These are phyloP conservation scores for Phytophthora idaei DNA, from an alignment of 352 stramenopile species.

Conservation along the genomic window DNA sequence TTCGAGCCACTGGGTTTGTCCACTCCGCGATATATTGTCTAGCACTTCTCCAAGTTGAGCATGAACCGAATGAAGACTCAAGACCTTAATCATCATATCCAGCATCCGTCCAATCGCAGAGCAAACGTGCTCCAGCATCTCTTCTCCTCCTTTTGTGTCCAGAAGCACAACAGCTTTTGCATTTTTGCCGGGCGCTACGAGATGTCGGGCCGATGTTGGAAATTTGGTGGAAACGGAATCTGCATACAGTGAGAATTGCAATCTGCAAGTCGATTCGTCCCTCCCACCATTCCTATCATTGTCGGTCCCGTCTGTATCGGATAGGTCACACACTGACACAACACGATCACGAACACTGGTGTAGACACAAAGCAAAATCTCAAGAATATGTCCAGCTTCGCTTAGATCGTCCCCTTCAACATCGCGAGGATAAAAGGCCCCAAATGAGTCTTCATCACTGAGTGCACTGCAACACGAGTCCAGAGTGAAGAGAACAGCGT, in stretches of 20 bases:
- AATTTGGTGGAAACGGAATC: slow-evolving; percentile 55
- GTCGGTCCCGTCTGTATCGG: not conserved
- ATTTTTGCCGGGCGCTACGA: slow-evolving; percentile 31
- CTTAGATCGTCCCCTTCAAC: slow-evolving; percentile 2
- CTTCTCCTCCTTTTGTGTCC: slow-evolving; percentile 43
- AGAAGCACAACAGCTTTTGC: slow-evolving; percentile 44
- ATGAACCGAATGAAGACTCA: slow-evolving; percentile 22
- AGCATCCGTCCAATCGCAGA: slow-evolving; percentile 41
- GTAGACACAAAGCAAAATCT: slow-evolving; percentile 47
- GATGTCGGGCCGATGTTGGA: slow-evolving; percentile 39
- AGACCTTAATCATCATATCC: slow-evolving; percentile 23
- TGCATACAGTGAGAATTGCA: slow-evolving; percentile 56
- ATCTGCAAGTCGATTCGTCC: slow-evolving; percentile 3
- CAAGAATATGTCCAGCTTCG: slow-evolving; percentile 28
- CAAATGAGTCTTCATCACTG: slow-evolving; percentile 19
- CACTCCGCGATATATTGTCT: slow-evolving; percentile 12
- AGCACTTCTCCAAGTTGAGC: slow-evolving; percentile 25
- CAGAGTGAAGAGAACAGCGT: slow-evolving; percentile 43
- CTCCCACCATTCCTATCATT: not conserved
- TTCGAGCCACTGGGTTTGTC: not conserved
- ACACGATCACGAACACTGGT: slow-evolving; percentile 35
- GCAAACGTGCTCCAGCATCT: slow-evolving; percentile 52
- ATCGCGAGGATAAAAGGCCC: slow-evolving; percentile 12
- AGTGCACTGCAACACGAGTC: slow-evolving; percentile 40
- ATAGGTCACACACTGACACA: not conserved